Percentiles rank a stretch among this genome's conserved stretches.
Evolutionary conservation across 306 rosid species (phyloP).

Genomic region (Argentina anserina): DNA sequence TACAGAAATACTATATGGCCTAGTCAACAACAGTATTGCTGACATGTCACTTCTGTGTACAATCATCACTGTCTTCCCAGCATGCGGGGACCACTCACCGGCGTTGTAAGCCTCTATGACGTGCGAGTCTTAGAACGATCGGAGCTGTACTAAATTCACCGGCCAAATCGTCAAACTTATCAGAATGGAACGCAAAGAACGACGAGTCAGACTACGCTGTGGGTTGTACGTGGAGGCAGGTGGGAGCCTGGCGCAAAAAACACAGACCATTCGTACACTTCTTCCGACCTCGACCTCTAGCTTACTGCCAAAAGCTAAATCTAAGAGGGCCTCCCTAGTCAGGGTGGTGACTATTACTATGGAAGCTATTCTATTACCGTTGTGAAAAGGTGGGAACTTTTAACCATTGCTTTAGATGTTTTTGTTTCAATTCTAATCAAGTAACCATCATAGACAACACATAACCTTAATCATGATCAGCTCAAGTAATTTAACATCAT

Average conservation of each 20-base stretch:
- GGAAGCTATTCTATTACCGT: slow-evolving; percentile 1
- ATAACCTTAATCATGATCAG: not conserved
- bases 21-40: not conserved
- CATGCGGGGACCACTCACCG: not conserved
- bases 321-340: not conserved
- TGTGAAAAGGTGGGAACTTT: not conserved
- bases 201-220: not conserved
- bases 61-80: not conserved
- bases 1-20: not conserved
- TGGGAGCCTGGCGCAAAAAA: not conserved
- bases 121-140: not conserved
- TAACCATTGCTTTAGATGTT: not conserved
- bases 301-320: not conserved
- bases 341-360: not conserved
- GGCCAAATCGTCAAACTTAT: not conserved
- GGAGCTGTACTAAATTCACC: not conserved
- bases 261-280: not conserved
- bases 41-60: not conserved
- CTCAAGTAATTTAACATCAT: not conserved
- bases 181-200: not conserved
- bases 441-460: not conserved
- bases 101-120: not conserved
- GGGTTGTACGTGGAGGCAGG: not conserved
- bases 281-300: not conserved
- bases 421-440: not conserved